Percentiles rank a stretch among this genome's conserved stretches.
phyloP scores from a whole-genome alignment of 2,329 filamentous ascomycete genomes.

The Elsinoe arachidis region DNA sequence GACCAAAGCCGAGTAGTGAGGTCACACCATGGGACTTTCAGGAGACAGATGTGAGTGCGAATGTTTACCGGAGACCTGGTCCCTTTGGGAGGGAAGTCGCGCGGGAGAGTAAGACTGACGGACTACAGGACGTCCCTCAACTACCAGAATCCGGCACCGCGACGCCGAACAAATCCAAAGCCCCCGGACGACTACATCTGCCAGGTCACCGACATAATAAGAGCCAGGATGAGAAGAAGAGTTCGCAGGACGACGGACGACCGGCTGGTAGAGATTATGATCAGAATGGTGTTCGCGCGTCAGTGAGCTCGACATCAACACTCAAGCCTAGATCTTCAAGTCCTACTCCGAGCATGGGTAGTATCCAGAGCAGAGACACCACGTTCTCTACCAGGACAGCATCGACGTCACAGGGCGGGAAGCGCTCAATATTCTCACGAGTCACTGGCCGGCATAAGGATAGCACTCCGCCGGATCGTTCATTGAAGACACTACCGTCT shows the following conservation, averaged over 20 bases:
- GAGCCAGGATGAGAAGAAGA: constrained; percentile 50
- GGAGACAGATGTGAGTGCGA: constrained; percentile 26
- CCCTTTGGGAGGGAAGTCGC: background rate
- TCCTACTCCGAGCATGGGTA: constrained; percentile 68
- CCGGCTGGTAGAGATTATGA: constrained; percentile 5
- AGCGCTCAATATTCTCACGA: constrained; percentile 46
- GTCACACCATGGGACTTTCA: constrained; percentile 98
- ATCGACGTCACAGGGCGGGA: constrained; percentile 49
- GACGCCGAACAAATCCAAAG: constrained; percentile 17
- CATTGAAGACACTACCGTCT: constrained; percentile 32
- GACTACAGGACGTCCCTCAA: constrained; percentile 20
- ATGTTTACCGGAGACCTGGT: background rate
- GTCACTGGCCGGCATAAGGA: constrained; percentile 43
- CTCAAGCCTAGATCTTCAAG: constrained; percentile 61
- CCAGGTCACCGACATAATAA: constrained; percentile 60
- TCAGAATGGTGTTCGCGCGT: constrained; percentile 45
- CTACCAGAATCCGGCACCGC: constrained; percentile 21
- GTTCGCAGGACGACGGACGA: constrained; percentile 14
- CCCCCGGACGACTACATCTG: constrained; percentile 53
- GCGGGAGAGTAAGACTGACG: background rate
- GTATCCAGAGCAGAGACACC: constrained; percentile 44
- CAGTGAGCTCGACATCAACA: constrained; percentile 41
- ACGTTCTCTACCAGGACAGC: constrained; percentile 34
- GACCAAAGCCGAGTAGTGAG: constrained; percentile 51
- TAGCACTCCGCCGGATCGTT: constrained; percentile 30